These are phyloP conservation scores for Umbelopsis isabellina DNA, from an alignment of 192 early-diverging fungal genomes.

Conservation along the genomic window DNA sequence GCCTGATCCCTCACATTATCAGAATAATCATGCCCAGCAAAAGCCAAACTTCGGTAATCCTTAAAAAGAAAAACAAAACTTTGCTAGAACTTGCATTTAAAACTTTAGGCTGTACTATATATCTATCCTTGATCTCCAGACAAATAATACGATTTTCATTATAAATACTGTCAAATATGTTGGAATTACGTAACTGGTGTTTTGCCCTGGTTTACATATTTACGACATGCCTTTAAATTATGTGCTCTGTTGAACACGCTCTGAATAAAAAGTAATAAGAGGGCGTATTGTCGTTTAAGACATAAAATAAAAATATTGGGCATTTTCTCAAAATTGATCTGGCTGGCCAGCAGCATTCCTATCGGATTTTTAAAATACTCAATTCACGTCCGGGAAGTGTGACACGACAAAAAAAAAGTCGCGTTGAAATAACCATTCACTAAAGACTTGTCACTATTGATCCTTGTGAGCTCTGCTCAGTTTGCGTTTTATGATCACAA, in stretches of 20 bases:
- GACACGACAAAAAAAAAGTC: slow-evolving; percentile 13
- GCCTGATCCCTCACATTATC: slow-evolving; percentile 19
- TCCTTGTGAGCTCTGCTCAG: slow-evolving; percentile 17
- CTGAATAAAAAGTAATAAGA: background rate
- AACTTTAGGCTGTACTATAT: background rate
- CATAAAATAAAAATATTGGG: no score
- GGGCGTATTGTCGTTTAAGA: no score
- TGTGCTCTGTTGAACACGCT: background rate
- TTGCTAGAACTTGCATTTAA: background rate
- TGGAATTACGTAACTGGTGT: background rate
- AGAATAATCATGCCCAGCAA: background rate
- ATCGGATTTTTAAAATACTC: background rate
- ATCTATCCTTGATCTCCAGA: background rate
- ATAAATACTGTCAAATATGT: no score
- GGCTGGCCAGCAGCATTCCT: no score
- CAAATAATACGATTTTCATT: no score
- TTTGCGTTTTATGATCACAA: slow-evolving; percentile 23
- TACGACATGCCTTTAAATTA: background rate
- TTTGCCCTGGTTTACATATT: background rate
- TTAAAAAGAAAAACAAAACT: no score
- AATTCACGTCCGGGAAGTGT: background rate
- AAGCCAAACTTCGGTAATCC: background rate
- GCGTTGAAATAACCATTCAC: slow-evolving; percentile 1
- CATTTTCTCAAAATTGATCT: no score
- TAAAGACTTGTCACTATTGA: slow-evolving; percentile 2